Conservation (phyloP, 805 yeast genomes). For the Candida adriatica region DNA sequence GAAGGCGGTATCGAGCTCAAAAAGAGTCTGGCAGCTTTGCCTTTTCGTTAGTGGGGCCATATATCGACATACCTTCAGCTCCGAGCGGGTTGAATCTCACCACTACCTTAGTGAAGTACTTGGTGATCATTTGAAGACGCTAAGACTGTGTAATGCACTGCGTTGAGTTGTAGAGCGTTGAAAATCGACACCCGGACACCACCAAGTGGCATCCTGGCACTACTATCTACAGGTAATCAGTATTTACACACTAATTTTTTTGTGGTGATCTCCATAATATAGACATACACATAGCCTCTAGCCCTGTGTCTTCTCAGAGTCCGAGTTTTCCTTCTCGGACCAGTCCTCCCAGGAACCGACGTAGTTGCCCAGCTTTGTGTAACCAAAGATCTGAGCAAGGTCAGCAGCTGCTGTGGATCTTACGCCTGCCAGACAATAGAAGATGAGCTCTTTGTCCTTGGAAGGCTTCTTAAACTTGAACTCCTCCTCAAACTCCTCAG, state of each 20-base stretch:
- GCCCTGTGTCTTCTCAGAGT: background rate
- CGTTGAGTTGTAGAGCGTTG: too few relatives aligned
- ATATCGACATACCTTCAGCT: conserved; percentile 41
- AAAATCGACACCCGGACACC: too few relatives aligned
- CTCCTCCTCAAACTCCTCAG: conserved; percentile 71
- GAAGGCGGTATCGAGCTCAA: conserved; percentile 76
- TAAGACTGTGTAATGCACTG: too few relatives aligned
- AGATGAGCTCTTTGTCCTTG: conserved; percentile 63
- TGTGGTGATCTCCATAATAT: too few relatives aligned
- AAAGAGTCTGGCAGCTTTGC: conserved; percentile 74
- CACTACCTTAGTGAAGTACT: conserved; percentile 71
- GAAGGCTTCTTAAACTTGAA: conserved; percentile 82
- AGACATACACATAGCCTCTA: too few relatives aligned
- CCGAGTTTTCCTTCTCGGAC: conserved; percentile 37
- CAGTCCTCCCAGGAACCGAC: conserved; percentile 86
- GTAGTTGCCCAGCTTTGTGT: conserved; percentile 77
- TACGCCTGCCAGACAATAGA: conserved; percentile 90
- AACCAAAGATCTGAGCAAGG: conserved; percentile 86
- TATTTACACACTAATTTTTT: too few relatives aligned
- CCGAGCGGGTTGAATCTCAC: conserved; percentile 78
- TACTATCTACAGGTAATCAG: too few relatives aligned
- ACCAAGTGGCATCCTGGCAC: too few relatives aligned
- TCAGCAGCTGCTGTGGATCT: conserved; percentile 89
- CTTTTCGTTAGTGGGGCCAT: conserved; percentile 24
- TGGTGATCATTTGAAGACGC: conserved; percentile 94